Evolutionary conservation across 495 filamentous ascomycete species (phyloP).

Genomic region (Hapsidospora chrysogenum): DNA sequence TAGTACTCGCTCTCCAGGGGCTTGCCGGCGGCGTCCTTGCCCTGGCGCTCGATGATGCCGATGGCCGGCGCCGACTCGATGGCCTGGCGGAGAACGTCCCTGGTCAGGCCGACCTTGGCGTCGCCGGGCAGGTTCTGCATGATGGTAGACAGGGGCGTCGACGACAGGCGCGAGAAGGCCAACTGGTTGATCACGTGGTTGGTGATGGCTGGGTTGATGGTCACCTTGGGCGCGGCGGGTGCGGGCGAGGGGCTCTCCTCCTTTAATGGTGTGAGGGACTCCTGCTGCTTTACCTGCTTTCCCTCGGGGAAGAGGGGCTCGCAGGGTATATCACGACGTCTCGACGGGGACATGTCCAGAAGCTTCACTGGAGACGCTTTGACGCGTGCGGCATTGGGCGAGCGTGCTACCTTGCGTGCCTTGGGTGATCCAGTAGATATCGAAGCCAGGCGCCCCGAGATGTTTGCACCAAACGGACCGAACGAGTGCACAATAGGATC

Average conservation of each 20-base stretch:
- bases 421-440: constrained; percentile 46
- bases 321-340: not conserved
- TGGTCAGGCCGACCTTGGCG: constrained; percentile 35
- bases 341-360: not conserved
- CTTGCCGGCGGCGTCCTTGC: constrained; percentile 94
- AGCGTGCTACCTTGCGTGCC: constrained; percentile 15
- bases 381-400: constrained; percentile 7
- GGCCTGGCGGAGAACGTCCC: constrained; percentile 46
- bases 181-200: constrained; percentile 91
- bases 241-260: constrained; percentile 16
- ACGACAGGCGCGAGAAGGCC: constrained; percentile 89
- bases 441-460: constrained; percentile 61
- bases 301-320: constrained; percentile 7
- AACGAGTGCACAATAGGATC: constrained; percentile 84
- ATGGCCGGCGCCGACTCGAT: constrained; percentile 60
- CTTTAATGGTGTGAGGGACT: too few relatives aligned
- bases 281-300: constrained; percentile 10
- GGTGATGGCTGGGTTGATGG: constrained; percentile 18
- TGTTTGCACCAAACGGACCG: constrained; percentile 69
- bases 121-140: constrained; percentile 66
- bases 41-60: constrained; percentile 74
- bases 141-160: constrained; percentile 77
- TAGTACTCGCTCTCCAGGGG: constrained; percentile 91
- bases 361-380: not conserved
- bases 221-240: constrained; percentile 11